Evolutionary conservation across 768 basidiomycete species (phyloP).

Genomic region (Rossbeevera mucosa): DNA sequence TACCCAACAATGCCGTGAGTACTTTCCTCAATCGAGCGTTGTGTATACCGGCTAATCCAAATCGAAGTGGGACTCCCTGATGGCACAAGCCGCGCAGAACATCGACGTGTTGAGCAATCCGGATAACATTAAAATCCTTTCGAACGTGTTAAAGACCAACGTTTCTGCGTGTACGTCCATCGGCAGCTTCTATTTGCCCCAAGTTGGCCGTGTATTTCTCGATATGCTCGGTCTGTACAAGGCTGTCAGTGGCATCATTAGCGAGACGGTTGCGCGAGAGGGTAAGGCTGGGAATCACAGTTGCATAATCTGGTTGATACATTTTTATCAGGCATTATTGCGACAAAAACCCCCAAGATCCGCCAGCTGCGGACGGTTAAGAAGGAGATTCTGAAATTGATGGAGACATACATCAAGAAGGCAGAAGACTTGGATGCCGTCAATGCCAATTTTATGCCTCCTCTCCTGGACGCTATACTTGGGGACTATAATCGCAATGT

Average conservation of each 20-base stretch:
- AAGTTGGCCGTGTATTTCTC: conserved; percentile 90
- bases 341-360: conserved; percentile 96
- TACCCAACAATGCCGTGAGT: conserved; percentile 92
- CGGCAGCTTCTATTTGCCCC: conserved; percentile 95
- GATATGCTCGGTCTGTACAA: conserved; percentile 99
- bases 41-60: not conserved
- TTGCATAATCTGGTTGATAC: conserved; percentile 2
- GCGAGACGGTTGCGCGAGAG: conserved; percentile 83
- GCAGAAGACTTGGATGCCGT: conserved; percentile 95
- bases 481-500: conserved; percentile 96
- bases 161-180: conserved; percentile 97
- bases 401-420: conserved; percentile 97
- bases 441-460: conserved; percentile 89
- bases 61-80: conserved; percentile 89
- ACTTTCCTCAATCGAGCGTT: not conserved
- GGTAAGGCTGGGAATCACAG: conserved; percentile 40
- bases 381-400: conserved; percentile 94
- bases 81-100: conserved; percentile 90
- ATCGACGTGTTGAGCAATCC: conserved; percentile 86
- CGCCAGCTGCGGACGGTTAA: conserved; percentile 93
- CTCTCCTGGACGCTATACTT: conserved; percentile 93
- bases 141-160: conserved; percentile 97
- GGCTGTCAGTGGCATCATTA: conserved; percentile 94
- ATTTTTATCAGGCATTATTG: conserved; percentile 61
- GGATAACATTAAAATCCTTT: conserved; percentile 95